Conservation (phyloP, 1,139 yeast genomes). For the Geotrichum candidum region DNA sequence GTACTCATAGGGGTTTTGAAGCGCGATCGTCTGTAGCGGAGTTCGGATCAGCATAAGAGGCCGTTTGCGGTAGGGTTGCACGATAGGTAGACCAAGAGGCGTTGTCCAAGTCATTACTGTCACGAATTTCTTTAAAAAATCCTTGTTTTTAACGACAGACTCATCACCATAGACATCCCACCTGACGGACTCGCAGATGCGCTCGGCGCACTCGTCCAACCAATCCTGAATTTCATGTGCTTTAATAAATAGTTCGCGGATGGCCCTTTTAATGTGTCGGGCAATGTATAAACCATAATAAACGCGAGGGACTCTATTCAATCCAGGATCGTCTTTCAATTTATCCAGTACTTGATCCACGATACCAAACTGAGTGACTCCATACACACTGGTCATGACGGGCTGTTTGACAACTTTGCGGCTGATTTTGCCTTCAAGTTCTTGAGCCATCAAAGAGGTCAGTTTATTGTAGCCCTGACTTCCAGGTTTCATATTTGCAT, state of each 20-base stretch:
- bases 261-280: conserved; percentile 63
- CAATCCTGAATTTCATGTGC: conserved; percentile 90
- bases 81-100: conserved; percentile 82
- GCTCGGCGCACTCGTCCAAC: conserved; percentile 74
- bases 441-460: conserved; percentile 38
- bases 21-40: conserved; percentile 61
- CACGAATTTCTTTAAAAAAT: conserved; percentile 47
- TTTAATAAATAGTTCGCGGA: conserved; percentile 71
- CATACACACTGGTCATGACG: conserved; percentile 94
- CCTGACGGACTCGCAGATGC: conserved; percentile 56
- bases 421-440: conserved; percentile 53
- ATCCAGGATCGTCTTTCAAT: conserved; percentile 30
- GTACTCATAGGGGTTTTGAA: conserved; percentile 70
- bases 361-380: conserved; percentile 87
- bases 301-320: neutral
- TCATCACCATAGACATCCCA: conserved; percentile 22
- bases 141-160: conserved; percentile 14
- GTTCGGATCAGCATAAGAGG: conserved; percentile 59
- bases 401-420: conserved; percentile 89
- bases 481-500: conserved; percentile 32
- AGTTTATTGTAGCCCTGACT: conserved; percentile 1
- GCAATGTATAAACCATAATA: conserved; percentile 55
- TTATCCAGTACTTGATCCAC: conserved; percentile 54
- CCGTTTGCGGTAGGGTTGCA: conserved; percentile 77
- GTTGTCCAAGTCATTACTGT: conserved; percentile 92